Conservation (phyloP, 2,329 filamentous ascomycete genomes). For the Nemania sp. region DNA sequence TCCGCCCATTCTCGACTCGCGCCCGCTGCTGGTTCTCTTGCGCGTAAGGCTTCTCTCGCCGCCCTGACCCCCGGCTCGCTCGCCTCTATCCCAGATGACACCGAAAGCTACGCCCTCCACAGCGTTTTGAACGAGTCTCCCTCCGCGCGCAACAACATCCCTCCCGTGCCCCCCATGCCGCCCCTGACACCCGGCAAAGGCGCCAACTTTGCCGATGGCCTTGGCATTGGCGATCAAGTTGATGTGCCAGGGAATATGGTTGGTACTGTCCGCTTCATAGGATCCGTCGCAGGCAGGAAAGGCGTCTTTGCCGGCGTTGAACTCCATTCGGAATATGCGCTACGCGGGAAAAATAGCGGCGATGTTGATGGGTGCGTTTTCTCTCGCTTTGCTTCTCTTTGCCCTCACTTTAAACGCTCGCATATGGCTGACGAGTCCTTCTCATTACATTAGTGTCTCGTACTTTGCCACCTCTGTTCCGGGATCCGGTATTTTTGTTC, state of each 20-base stretch:
- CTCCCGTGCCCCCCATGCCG: constrained; percentile 60
- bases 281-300: constrained; percentile 86
- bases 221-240: constrained; percentile 84
- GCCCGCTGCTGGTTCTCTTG: constrained; percentile 61
- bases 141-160: constrained; percentile 20
- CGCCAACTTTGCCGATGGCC: constrained; percentile 59
- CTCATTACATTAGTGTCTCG: constrained; percentile 61
- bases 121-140: constrained; percentile 61
- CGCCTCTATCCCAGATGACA: constrained; percentile 75
- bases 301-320: constrained; percentile 95
- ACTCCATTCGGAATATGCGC: constrained; percentile 81
- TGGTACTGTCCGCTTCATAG: constrained; percentile 89
- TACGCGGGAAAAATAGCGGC: constrained; percentile 92
- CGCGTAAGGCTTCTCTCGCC: constrained; percentile 77
- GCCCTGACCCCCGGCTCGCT: constrained; percentile 74
- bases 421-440: constrained; percentile 28
- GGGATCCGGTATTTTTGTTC: constrained; percentile 93
- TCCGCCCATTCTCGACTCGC: constrained; percentile 61
- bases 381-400: constrained; percentile 4
- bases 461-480: constrained; percentile 86
- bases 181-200: constrained; percentile 66
- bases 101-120: constrained; percentile 71
- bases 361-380: constrained; percentile 86
- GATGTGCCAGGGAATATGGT: constrained; percentile 95
- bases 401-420: constrained; percentile 29